phyloP scores from a whole-genome alignment of 2,329 filamentous ascomycete species.

The Alternaria conjuncta region DNA sequence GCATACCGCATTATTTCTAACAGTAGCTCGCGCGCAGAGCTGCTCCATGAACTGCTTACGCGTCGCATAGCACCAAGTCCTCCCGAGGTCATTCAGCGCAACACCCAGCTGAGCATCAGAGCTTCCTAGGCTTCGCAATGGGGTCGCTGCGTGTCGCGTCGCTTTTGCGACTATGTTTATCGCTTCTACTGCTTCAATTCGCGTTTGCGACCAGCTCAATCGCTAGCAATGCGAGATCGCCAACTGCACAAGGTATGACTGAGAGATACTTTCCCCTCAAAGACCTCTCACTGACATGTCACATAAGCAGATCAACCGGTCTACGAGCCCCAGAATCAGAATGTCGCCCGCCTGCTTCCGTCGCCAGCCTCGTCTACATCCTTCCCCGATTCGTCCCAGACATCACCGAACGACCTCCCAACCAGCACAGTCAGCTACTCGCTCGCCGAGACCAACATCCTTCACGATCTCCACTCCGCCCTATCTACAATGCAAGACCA shows the following conservation, averaged over 20 bases:
- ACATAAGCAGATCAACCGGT: conserved; percentile 7
- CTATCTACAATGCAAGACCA: conserved; percentile 76
- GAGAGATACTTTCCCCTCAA: background rate
- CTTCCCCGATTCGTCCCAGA: background rate
- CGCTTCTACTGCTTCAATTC: conserved; percentile 7
- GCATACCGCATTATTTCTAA: conserved; percentile 13
- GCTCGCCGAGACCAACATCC: conserved; percentile 20
- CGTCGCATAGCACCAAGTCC: background rate
- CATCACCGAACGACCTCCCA: background rate
- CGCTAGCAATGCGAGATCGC: conserved; percentile 2
- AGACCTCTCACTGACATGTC: conserved; percentile 5
- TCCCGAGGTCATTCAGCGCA: background rate
- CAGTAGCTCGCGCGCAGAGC: conserved; percentile 14
- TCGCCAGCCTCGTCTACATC: background rate
- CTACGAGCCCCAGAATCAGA: conserved; percentile 23
- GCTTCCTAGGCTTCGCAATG: background rate
- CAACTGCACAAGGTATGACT: conserved; percentile 13
- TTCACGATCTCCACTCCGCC: conserved; percentile 57
- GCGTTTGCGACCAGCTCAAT: conserved; percentile 9
- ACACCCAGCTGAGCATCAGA: background rate
- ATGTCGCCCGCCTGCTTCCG: conserved; percentile 7
- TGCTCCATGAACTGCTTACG: conserved; percentile 2
- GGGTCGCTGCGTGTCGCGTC: conserved; percentile 4
- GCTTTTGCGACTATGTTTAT: conserved; percentile 3
- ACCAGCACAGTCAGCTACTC: background rate